Evolutionary conservation across 176 grass and related monocot species (phyloP).

Genomic region (Pontederia crassipes): DNA sequence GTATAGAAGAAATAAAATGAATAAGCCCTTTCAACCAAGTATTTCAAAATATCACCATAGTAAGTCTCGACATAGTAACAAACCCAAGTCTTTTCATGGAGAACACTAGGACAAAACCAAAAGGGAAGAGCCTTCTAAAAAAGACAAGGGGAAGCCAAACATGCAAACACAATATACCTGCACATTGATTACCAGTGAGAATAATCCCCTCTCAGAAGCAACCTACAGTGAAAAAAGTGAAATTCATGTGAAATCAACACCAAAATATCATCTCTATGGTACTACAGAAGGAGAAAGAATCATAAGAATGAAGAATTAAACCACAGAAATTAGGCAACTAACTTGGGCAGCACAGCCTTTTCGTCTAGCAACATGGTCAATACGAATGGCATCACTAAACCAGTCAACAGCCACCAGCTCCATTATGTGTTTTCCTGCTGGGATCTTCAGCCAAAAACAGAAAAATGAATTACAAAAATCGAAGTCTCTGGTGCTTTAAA

Average conservation of each 20-base stretch:
- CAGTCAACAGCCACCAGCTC: conserved; percentile 96
- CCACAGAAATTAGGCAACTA: conserved; percentile 13
- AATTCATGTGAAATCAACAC: too few relatives aligned
- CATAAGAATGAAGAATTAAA: too few relatives aligned
- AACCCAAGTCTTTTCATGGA: background rate
- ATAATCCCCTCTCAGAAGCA: conserved; percentile 83
- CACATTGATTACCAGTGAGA: conserved; percentile 84
- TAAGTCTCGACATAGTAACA: background rate
- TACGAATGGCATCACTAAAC: conserved; percentile 85
- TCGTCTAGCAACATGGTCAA: conserved; percentile 95
- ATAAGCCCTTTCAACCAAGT: too few relatives aligned
- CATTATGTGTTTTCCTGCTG: conserved; percentile 92
- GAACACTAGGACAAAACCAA: background rate
- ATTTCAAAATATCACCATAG: too few relatives aligned
- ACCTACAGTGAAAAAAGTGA: conserved; percentile 52
- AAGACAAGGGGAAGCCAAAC: too few relatives aligned
- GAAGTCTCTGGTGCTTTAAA: background rate
- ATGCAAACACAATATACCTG: conserved; percentile 56
- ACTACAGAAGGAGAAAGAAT: too few relatives aligned
- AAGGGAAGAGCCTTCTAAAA: too few relatives aligned
- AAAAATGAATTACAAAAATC: conserved; percentile 9
- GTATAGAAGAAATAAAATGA: too few relatives aligned
- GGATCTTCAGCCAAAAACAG: conserved; percentile 42
- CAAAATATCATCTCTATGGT: background rate
- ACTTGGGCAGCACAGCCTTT: conserved; percentile 94